These are phyloP conservation scores for Biscogniauxia mediterranea DNA, from an alignment of 2,329 filamentous ascomycete species.

Conservation along the genomic window DNA sequence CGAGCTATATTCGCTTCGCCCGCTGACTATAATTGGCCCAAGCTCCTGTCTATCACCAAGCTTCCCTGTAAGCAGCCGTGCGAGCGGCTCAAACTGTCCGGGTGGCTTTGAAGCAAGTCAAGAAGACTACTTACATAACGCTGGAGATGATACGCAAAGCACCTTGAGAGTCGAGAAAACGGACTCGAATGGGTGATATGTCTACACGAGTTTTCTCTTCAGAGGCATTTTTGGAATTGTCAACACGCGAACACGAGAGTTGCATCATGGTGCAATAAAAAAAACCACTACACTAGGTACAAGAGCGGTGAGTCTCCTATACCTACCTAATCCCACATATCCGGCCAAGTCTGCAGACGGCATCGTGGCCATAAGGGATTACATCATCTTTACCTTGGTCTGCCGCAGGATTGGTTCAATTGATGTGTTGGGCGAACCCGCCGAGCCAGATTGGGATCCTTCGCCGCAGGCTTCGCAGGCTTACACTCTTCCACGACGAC, in stretches of 20 bases:
- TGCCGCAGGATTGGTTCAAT: background rate
- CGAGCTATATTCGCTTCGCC: background rate
- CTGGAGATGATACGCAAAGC: background rate
- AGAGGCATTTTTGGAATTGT: background rate
- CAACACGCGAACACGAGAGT: background rate
- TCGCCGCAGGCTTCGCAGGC: background rate
- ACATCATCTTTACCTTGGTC: background rate
- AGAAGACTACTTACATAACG: background rate
- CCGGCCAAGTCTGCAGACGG: background rate
- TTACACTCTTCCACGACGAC: background rate
- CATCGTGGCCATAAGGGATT: background rate
- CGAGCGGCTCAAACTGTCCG: slow-evolving; percentile 3
- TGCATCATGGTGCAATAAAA: background rate
- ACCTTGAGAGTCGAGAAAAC: background rate
- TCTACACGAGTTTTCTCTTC: background rate
- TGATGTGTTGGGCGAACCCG: background rate
- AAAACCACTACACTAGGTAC: too few species aligned
- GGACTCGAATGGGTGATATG: background rate
- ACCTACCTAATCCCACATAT: background rate
- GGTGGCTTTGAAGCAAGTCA: background rate
- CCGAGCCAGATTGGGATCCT: background rate
- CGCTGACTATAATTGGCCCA: background rate
- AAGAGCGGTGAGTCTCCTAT: background rate
- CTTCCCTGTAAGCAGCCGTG: slow-evolving; percentile 1
- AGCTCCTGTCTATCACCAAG: background rate